Evolutionary conservation across 345 rosid genomes (phyloP).

Genomic region (Isatis tinctoria): DNA sequence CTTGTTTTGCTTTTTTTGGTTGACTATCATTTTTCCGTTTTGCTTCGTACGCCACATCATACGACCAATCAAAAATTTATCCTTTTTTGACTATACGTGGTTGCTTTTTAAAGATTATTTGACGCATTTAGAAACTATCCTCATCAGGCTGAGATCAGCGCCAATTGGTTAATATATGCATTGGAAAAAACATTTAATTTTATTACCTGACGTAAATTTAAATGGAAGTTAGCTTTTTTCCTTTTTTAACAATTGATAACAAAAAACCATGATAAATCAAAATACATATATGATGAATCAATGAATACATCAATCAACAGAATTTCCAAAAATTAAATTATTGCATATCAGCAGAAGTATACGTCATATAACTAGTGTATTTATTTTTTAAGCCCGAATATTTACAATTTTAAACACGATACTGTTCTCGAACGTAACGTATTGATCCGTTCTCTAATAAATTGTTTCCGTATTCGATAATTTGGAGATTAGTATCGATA

Average conservation of each 20-base stretch:
- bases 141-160: not conserved
- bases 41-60: constrained; percentile 1
- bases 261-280: too few species aligned
- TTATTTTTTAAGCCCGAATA: not conserved
- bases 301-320: too few species aligned
- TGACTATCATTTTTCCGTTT: constrained; percentile 2
- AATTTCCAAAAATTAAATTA: too few species aligned
- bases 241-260: too few species aligned
- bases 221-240: too few species aligned
- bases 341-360: too few species aligned
- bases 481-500: not conserved
- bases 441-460: not conserved
- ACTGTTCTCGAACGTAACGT: not conserved
- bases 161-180: not conserved
- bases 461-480: not conserved
- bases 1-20: constrained; percentile 7
- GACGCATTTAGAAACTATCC: not conserved
- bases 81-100: not conserved
- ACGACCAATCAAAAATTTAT: constrained; percentile 2
- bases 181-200: not conserved
- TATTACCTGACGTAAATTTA: not conserved
- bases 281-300: too few species aligned
- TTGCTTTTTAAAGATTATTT: not conserved
- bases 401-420: not conserved
- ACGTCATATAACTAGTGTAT: not conserved